Percentiles rank a stretch among this genome's conserved stretches.
These are phyloP conservation scores for Corylus americana DNA, from an alignment of 306 rosid genomes.

Conservation along the genomic window DNA sequence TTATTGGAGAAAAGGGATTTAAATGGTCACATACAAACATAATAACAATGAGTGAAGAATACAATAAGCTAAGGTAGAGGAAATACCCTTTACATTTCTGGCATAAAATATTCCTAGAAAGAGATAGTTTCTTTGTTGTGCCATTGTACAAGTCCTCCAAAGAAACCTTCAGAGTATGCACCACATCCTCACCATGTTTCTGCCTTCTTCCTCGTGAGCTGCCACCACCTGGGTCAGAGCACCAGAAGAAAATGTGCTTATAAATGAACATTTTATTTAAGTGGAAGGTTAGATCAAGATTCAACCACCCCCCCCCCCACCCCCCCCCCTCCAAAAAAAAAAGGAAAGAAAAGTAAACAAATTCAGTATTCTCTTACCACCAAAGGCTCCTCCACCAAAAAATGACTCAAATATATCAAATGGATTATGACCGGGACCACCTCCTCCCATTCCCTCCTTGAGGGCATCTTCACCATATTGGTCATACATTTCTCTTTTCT, in stretches of 20 bases:
- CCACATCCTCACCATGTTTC: conserved; percentile 78
- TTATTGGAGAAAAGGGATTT: not conserved
- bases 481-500: conserved; percentile 70
- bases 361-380: conserved; percentile 43
- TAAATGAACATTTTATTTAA: not conserved
- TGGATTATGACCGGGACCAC: conserved; percentile 59
- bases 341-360: not conserved
- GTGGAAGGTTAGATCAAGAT: not conserved
- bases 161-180: conserved; percentile 68
- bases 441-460: conserved; percentile 73
- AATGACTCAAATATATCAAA: conserved; percentile 74
- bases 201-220: conserved; percentile 67
- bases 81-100: conserved; percentile 74
- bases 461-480: conserved; percentile 84
- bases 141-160: conserved; percentile 80
- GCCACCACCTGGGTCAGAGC: conserved; percentile 37
- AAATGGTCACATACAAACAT: not conserved
- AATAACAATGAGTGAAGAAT: not conserved
- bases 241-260: conserved; percentile 7
- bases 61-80: conserved; percentile 2
- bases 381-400: conserved; percentile 52
- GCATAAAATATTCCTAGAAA: conserved; percentile 60
- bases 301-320: too few species aligned
- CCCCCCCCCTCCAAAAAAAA: too few species aligned
- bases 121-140: conserved; percentile 67